These are phyloP conservation scores for Arabidopsis lyrata DNA, from an alignment of 441 rosid species.

Conservation along the genomic window DNA sequence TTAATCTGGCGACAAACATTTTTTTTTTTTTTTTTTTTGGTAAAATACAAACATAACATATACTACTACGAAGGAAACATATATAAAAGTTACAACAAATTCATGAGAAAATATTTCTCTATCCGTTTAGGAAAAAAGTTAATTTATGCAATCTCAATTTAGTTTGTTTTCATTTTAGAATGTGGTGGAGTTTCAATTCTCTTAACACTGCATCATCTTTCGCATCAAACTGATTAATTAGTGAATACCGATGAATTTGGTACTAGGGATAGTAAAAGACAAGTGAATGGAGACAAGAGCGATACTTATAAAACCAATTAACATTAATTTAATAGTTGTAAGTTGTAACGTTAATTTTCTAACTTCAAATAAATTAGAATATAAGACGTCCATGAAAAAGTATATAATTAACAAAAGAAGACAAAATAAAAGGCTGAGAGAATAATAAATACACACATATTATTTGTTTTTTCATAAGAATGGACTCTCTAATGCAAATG, in stretches of 20 bases:
- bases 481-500: slow-evolving; percentile 18
- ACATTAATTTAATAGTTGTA: slow-evolving; percentile 5
- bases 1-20: too few species aligned
- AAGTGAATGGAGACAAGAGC: slow-evolving; percentile 26
- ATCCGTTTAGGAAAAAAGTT: too few species aligned
- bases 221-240: not conserved
- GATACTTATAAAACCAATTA: not conserved
- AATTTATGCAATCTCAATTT: too few species aligned
- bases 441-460: slow-evolving; percentile 24
- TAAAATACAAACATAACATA: too few species aligned
- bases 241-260: slow-evolving; percentile 1
- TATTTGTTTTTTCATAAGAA: slow-evolving; percentile 14
- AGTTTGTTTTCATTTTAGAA: slow-evolving; percentile 20
- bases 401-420: slow-evolving; percentile 27
- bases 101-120: too few species aligned
- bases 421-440: slow-evolving; percentile 19
- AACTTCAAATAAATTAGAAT: slow-evolving; percentile 11
- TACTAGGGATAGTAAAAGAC: slow-evolving; percentile 9
- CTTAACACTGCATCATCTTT: slow-evolving; percentile 26
- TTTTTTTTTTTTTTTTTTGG: too few species aligned
- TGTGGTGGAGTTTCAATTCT: slow-evolving; percentile 10
- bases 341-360: slow-evolving; percentile 1
- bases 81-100: too few species aligned
- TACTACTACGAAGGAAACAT: too few species aligned
- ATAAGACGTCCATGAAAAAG: slow-evolving; percentile 11